Conservation (phyloP, 345 rosid genomes). For the Laguncularia racemosa region DNA sequence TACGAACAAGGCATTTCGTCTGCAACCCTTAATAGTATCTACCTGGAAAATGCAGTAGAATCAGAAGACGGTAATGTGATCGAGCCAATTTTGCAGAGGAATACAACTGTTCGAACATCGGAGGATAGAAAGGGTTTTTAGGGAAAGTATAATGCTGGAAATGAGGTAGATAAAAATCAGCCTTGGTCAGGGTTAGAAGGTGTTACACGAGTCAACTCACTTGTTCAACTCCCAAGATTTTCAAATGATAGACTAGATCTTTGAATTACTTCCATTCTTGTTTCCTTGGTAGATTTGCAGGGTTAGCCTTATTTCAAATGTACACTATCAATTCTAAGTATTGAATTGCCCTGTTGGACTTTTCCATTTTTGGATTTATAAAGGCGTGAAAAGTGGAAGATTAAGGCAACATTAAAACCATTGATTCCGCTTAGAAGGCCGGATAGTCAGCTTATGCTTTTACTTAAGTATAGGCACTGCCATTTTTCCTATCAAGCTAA, state of each 20-base stretch:
- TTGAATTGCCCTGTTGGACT: too few relatives aligned
- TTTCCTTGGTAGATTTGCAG: too few relatives aligned
- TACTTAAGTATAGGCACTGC: too few relatives aligned
- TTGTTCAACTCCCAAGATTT: constrained; percentile 89
- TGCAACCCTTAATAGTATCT: constrained; percentile 58
- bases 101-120: constrained; percentile 62
- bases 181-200: constrained; percentile 86
- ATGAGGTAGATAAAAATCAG: constrained; percentile 44
- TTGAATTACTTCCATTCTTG: constrained; percentile 2
- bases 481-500: too few relatives aligned
- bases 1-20: constrained; percentile 65
- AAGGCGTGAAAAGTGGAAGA: too few relatives aligned
- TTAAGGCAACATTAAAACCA: too few relatives aligned
- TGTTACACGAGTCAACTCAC: constrained; percentile 82
- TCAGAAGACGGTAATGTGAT: constrained; percentile 59
- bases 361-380: too few relatives aligned
- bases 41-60: constrained; percentile 51
- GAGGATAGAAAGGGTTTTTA: constrained; percentile 43
- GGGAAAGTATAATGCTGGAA: constrained; percentile 16
- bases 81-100: constrained; percentile 79
- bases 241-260: constrained; percentile 43
- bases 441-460: too few relatives aligned
- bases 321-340: too few relatives aligned
- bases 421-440: too few relatives aligned
- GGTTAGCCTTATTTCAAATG: too few relatives aligned